A percentile compares a stretch with the other conserved stretches of the same genome.
Conservation (phyloP, 2,329 filamentous ascomycete genomes). For the Alternaria brassicae region DNA sequence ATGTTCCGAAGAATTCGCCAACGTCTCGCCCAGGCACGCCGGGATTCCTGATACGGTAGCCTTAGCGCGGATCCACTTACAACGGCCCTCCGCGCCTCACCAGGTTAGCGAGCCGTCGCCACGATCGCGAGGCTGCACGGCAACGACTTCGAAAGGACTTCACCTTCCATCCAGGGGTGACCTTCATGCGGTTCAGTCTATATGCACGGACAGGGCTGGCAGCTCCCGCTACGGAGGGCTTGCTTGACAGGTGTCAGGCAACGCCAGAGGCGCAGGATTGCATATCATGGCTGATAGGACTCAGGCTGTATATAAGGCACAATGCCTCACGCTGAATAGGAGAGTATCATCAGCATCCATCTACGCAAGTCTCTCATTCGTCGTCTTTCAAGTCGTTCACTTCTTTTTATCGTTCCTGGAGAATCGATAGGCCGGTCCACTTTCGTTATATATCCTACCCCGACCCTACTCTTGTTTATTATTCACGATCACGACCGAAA, state of each 20-base stretch:
- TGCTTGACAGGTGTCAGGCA: conserved; percentile 26
- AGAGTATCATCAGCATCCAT: conserved; percentile 23
- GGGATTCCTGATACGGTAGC: conserved; percentile 10
- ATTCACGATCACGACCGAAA: conserved; percentile 9
- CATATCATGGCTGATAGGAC: conserved; percentile 12
- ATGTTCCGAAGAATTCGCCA: conserved; percentile 40
- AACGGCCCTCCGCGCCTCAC: conserved; percentile 3
- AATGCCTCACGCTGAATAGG: conserved; percentile 25
- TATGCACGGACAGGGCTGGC: conserved; percentile 18
- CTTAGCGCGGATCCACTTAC: conserved; percentile 16
- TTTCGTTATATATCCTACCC: conserved; percentile 26
- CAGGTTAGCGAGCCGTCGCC: conserved; percentile 13
- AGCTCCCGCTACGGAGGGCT: conserved; percentile 13
- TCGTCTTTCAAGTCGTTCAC: conserved; percentile 25
- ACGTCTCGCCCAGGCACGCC: conserved; percentile 27
- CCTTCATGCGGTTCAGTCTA: conserved; percentile 32
- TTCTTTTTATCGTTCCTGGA: conserved; percentile 50
- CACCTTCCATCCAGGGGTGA: conserved; percentile 28
- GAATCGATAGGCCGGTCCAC: conserved; percentile 48
- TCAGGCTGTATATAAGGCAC: conserved; percentile 39
- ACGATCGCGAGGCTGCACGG: conserved; percentile 20
- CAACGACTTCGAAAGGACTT: conserved; percentile 14
- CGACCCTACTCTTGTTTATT: conserved; percentile 2
- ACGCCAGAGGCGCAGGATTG: conserved; percentile 16
- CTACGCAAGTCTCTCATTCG: conserved; percentile 41